Base-by-base conservation (phyloP, 331 rosid genomes). In the Rhamnella rubrinervis region DNA sequence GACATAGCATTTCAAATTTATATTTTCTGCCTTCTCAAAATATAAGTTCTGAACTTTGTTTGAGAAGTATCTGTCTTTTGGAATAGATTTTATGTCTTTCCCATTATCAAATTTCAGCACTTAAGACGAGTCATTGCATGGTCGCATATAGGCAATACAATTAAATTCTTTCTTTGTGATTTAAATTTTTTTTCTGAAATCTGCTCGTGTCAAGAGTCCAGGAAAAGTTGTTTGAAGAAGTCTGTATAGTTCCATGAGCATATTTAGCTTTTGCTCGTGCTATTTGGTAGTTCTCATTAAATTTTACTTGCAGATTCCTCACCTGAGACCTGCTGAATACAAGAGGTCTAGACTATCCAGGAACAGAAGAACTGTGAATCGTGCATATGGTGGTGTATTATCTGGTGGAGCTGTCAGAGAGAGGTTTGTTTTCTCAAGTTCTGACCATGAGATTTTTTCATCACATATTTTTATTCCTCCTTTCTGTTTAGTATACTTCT, bases 361-460 rank as follows among this genome's bases (percentile, higher is more conserved):
- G 77, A 90, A 90, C 76, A 85, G 90, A 26, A 39, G 95, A 52
- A 88, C 95, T 4, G 92, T 90, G 12, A 90, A 88, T 75, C 78
- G 97, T 6, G 86, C 95, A 39, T 90, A 88, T 71, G 95, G 95
- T 38, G 95, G 97, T 63, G 95, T 90, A 4, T 76, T 90, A 2
- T 91, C 97, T 6, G 96, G 96, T 19, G 84, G 93, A 38, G 97
- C 96, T 53, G 97, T 91, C 35, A 72, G 93, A 68, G 97, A 88
- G 74, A 88, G 96, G 97, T 91, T 26, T 51, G 73, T 70, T 55
- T 38, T 17, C 5, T 23, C 17, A 0, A 16, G 47, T 21, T 65
- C 11, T 37, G 1, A 28, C 4, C 15, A 7, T 16, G 2, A 17
- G 16, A 28, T 21, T 41, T 4, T 21, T 14, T 18, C 35, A 14